Conservation (phyloP, 352 stramenopile genomes). For the Phytophthora vignae region DNA sequence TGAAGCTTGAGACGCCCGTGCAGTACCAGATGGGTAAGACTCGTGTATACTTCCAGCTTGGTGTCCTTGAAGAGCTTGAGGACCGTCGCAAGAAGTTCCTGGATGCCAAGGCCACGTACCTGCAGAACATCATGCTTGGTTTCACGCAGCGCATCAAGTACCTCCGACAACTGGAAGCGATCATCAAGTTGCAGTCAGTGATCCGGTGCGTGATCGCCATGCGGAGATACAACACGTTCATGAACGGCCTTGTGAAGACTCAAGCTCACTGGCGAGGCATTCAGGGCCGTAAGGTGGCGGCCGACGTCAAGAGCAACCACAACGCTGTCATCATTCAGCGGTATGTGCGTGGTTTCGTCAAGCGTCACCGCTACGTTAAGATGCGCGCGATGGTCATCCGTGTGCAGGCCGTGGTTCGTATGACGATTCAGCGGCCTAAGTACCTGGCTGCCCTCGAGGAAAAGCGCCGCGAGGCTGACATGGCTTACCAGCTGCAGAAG, state of each 20-base stretch:
- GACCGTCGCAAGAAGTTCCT: conserved; percentile 88
- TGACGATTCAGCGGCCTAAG: conserved; percentile 85
- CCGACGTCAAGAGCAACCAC: conserved; percentile 85
- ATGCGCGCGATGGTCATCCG: conserved; percentile 78
- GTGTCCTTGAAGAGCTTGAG: conserved; percentile 87
- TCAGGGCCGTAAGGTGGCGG: conserved; percentile 67
- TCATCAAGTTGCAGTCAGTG: conserved; percentile 88
- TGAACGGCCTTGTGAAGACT: conserved; percentile 61
- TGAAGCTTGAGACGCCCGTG: conserved; percentile 72
- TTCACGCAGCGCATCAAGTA: conserved; percentile 85
- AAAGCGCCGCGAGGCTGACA: conserved; percentile 86
- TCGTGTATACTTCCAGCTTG: conserved; percentile 89
- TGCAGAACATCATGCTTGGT: conserved; percentile 83
- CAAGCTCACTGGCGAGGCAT: conserved; percentile 82
- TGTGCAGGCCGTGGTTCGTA: conserved; percentile 81
- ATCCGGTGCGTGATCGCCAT: conserved; percentile 85
- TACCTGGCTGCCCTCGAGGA: conserved; percentile 79
- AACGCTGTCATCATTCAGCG: conserved; percentile 87
- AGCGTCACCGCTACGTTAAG: conserved; percentile 70
- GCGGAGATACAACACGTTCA: conserved; percentile 87
- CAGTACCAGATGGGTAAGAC: conserved; percentile 90
- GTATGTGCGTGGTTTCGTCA: conserved; percentile 75
- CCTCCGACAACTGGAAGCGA: conserved; percentile 73
- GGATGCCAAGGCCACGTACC: conserved; percentile 78
- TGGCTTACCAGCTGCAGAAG: conserved; percentile 85